Percentiles rank a stretch among this genome's conserved stretches.
These are phyloP conservation scores for Mycena alexandri DNA, from an alignment of 768 basidiomycete genomes.

Conservation along the genomic window DNA sequence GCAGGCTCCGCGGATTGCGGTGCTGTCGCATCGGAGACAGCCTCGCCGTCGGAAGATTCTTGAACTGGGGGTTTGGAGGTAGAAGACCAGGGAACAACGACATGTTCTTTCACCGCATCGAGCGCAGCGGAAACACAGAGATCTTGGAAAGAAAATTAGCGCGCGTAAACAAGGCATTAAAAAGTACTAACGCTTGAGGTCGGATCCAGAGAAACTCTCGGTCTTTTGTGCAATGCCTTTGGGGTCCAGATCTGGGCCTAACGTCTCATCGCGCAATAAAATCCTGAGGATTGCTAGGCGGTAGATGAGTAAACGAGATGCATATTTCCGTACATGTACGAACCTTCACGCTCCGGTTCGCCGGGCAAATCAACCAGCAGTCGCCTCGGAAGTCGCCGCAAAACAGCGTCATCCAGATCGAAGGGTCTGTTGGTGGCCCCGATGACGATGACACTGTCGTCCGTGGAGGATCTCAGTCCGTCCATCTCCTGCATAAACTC, in stretches of 20 bases:
- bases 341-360: conserved; percentile 87
- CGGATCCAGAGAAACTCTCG: conserved; percentile 92
- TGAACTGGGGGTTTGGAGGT: conserved; percentile 32
- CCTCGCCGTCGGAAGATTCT: conserved; percentile 10
- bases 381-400: conserved; percentile 88
- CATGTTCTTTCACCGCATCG: conserved; percentile 89
- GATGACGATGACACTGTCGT: conserved; percentile 89
- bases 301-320: conserved; percentile 22
- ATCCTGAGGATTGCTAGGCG: conserved; percentile 87
- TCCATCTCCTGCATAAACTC: conserved; percentile 99
- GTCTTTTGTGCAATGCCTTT: conserved; percentile 75
- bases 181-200: conserved; percentile 84
- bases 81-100: conserved; percentile 83
- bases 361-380: conserved; percentile 92
- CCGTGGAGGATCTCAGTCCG: conserved; percentile 83
- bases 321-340: conserved; percentile 35
- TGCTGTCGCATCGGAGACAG: conserved; percentile 1
- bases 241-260: conserved; percentile 75
- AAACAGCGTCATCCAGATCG: conserved; percentile 91
- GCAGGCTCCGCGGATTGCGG: neutral
- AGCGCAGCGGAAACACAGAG: conserved; percentile 93
- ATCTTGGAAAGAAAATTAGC: conserved; percentile 61
- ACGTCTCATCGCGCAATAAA: conserved; percentile 81
- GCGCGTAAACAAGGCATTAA: conserved; percentile 14
- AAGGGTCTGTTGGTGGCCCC: conserved; percentile 95